Evolutionary conservation across 1,284 basidiomycete genomes (phyloP), one percentile per base, ranked within the genome.

Genomic region (Malassezia brasiliensis): DNA sequence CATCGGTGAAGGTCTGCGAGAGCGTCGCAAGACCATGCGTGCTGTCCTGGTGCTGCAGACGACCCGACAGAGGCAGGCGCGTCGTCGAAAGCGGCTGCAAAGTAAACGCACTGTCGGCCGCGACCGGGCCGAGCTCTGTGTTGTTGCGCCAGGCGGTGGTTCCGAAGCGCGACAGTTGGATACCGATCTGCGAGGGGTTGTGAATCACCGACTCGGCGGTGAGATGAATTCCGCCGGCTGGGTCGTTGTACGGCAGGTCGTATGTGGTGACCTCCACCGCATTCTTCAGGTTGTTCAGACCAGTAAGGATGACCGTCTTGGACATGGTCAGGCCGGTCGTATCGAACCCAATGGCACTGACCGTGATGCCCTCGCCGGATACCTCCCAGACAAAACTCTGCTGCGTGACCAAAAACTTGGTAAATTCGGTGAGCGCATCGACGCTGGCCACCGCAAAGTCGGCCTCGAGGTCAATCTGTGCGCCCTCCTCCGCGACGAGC

Each of bases 121-220:
- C 69, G 7, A 83, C 82, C 2, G 83, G 80, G 2, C 83, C 86
- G 52, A 87, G 80, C 68, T 81, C 77, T 25, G 80, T 78, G 35
- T 78, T 76, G 44, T 79, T 78, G 50, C 80, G 79, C 61, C 78
- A 83, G 11, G 82, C 82, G 53, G 81, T 78, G 74, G 86, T 85
- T 7, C 79, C 80, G 56, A 87, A 80, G 4, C 80, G 79, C 53
- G 79, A 81, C 11, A 87, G 77, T 59, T 82, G 76, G 11, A 88
- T 82, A 51, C 85, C 86, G 41, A 87, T 83, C 79, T 86, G 85
- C 3, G 86, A 83, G 20, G 85, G 85, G 66, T 86, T 88, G 12
- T 79, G 77, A 25, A 83, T 78, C 15, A 79, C 80, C 1, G 84
- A 81, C 48, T 83, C 77, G 11, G 87, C 77, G 0, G 82, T 84